phyloP scores from a whole-genome alignment of 148 eudicot genomes.

The Amaranthus palmeri region DNA sequence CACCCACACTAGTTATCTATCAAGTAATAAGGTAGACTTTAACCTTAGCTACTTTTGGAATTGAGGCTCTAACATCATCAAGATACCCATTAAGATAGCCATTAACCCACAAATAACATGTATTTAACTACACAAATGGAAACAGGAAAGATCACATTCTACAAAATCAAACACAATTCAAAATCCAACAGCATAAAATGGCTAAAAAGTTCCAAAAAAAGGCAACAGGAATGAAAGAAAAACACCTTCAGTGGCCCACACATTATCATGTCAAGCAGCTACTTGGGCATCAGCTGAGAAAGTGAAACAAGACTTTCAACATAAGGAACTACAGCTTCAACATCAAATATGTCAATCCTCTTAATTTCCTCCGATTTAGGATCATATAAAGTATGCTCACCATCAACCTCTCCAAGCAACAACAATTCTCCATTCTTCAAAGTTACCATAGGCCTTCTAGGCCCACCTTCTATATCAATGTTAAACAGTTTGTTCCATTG shows the following conservation, averaged over 20 bases:
- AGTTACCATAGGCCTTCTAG: slow-evolving; percentile 18
- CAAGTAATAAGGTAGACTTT: too few species aligned
- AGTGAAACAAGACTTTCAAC: slow-evolving; percentile 23
- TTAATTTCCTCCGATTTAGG: slow-evolving; percentile 4
- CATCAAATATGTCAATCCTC: slow-evolving; percentile 18
- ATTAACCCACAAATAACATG: neutral
- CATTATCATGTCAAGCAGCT: neutral
- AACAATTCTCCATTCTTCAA: slow-evolving; percentile 22
- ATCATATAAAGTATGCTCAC: slow-evolving; percentile 32
- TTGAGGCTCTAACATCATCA: neutral
- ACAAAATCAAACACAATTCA: neutral
- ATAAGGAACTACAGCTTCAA: slow-evolving; percentile 21
- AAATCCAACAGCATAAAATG: neutral
- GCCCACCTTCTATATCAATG: slow-evolving; percentile 31
- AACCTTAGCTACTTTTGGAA: too few species aligned
- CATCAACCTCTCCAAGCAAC: slow-evolving; percentile 26
- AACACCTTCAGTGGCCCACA: neutral
- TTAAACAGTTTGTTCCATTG: slow-evolving; percentile 22
- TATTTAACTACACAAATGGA: neutral
- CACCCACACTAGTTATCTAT: too few species aligned
- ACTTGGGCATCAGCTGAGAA: slow-evolving; percentile 11
- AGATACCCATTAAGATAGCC: neutral
- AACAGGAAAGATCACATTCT: neutral
- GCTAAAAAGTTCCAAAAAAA: neutral
- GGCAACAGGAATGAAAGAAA: neutral